Percentiles rank a stretch among this genome's conserved stretches.
Conservation (phyloP, 2,329 filamentous ascomycete genomes). For the Aspergillus brunneoviolaceus region DNA sequence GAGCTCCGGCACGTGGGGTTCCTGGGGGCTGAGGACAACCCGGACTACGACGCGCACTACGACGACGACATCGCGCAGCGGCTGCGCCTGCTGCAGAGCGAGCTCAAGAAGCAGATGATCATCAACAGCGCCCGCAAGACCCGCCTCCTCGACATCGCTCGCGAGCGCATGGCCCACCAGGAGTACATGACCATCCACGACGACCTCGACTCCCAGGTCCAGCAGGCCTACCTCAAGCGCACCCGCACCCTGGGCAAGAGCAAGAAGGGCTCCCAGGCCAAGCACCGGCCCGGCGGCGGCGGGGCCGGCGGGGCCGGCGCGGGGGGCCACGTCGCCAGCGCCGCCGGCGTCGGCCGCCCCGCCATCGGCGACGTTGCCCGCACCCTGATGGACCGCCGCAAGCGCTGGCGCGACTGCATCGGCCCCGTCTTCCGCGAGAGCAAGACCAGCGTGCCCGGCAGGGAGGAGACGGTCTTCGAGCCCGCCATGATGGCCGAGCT, state of each 20-base stretch:
- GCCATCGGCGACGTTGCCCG: slow-evolving; percentile 85
- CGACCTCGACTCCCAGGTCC: slow-evolving; percentile 91
- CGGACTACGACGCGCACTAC: slow-evolving; percentile 83
- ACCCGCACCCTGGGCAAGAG: slow-evolving; percentile 92
- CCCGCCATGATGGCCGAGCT: slow-evolving; percentile 69
- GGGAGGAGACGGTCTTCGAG: slow-evolving; percentile 72
- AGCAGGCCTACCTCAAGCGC: slow-evolving; percentile 91
- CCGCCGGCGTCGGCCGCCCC: slow-evolving; percentile 49
- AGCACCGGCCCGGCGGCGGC: slow-evolving; percentile 61
- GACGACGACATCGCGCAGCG: slow-evolving; percentile 94
- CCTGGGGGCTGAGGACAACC: slow-evolving; percentile 65
- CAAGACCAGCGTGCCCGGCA: slow-evolving; percentile 69
- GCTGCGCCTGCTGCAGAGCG: slow-evolving; percentile 77
- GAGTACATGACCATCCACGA: slow-evolving; percentile 97
- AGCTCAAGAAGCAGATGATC: slow-evolving; percentile 78
- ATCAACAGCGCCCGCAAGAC: slow-evolving; percentile 89
- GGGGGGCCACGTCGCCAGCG: slow-evolving; percentile 57
- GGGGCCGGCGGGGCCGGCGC: slow-evolving; percentile 72
- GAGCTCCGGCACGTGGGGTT: slow-evolving; percentile 91
- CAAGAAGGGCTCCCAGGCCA: slow-evolving; percentile 75
- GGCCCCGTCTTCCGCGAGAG: slow-evolving; percentile 87
- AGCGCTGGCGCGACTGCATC: slow-evolving; percentile 87
- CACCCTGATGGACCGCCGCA: slow-evolving; percentile 85
- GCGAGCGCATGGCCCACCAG: slow-evolving; percentile 91
- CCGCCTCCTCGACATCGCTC: slow-evolving; percentile 79